These are phyloP conservation scores for Fusarium keratoplasticum DNA, from an alignment of 2,329 filamentous ascomycete genomes.

Conservation along the genomic window DNA sequence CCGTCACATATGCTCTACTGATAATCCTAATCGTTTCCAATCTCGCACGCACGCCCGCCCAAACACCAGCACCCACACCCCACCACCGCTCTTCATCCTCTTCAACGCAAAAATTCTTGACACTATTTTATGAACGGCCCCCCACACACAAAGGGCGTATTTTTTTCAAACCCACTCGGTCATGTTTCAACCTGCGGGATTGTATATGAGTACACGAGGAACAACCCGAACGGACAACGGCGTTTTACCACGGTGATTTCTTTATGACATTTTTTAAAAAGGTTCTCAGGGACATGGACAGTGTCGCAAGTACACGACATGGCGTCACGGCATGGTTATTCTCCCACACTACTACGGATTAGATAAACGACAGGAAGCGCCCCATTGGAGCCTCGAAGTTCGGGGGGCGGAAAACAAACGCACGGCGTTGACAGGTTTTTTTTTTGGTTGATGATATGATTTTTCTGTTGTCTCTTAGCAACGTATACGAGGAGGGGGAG, in stretches of 20 bases:
- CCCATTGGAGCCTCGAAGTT: conserved; percentile 19
- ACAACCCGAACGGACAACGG: conserved; percentile 25
- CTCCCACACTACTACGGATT: conserved; percentile 26
- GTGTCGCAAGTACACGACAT: conserved; percentile 40
- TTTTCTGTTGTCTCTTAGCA: conserved; percentile 16
- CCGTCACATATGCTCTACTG: conserved; percentile 26
- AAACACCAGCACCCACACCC: not conserved
- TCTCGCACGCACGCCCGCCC: not conserved
- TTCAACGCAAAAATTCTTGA: conserved; percentile 6
- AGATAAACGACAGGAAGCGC: conserved; percentile 41
- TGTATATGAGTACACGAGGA: conserved; percentile 37
- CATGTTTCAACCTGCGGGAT: conserved; percentile 32
- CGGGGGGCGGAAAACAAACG: conserved; percentile 33
- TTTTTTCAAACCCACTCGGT: conserved; percentile 2
- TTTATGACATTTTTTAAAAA: conserved; percentile 13
- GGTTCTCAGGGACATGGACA: conserved; percentile 27
- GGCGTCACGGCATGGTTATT: conserved; percentile 37
- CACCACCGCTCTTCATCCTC: conserved; percentile 6
- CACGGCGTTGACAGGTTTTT: conserved; percentile 36
- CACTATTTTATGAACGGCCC: conserved; percentile 4
- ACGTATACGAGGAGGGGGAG: not conserved
- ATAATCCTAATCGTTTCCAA: conserved; percentile 39
- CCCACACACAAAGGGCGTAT: conserved; percentile 7
- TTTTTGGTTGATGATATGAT: conserved; percentile 26
- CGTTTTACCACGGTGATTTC: conserved; percentile 21